Base-by-base conservation (phyloP, 768 basidiomycete genomes). In the Coprinopsis marcescibilis region DNA sequence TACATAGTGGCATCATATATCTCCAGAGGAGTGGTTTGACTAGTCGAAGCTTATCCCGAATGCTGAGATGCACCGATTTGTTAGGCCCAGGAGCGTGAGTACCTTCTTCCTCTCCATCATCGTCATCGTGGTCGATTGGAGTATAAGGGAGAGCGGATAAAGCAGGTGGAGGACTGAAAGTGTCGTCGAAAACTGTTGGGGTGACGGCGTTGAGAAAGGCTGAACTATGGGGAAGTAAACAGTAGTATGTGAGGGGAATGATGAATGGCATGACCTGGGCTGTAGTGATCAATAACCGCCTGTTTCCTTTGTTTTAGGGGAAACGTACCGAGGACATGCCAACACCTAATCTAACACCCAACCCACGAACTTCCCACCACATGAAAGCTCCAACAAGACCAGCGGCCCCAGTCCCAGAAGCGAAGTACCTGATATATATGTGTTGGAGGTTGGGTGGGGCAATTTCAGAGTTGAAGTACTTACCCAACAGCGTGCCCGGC, bases 1-100 rank as follows among this genome's bases (percentile, higher is more conserved):
- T 54, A 90, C 89, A 89, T 33, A 99, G 67, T 2, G 93, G 94
- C n/a, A 93, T 57, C 94, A 98, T 97, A 61, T 90, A 98, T 52
- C 77, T 81, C 43, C 74, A 46, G 29, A 96, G 60, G 52, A 97
- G 65, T 3, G 95, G 94, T 58, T 74, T 80, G 40, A 89, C 83
- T 4, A 99, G 68, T 20, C 70, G 66, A 77, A 89, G 80, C 66
- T 97, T 98, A 52, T 96, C 91, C 25, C 58, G 64, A 1, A 72
- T 67, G 2, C 81, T 72, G n/a, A 96, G 64, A 3, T 80, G 64
- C 3, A 80, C 68, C 1, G 65, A 68, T 36, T 65, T 59, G 56
- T 76, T 76, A 3, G 72, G 64, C 10, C 62, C 60, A 12, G 65
- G 49, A 30, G 62, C 55, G 2, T 59, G 46, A 33, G 56, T 63